Percentiles rank a stretch among this genome's conserved stretches.
Conservation (phyloP, 768 basidiomycete species). For the Suillus subalutaceus region DNA sequence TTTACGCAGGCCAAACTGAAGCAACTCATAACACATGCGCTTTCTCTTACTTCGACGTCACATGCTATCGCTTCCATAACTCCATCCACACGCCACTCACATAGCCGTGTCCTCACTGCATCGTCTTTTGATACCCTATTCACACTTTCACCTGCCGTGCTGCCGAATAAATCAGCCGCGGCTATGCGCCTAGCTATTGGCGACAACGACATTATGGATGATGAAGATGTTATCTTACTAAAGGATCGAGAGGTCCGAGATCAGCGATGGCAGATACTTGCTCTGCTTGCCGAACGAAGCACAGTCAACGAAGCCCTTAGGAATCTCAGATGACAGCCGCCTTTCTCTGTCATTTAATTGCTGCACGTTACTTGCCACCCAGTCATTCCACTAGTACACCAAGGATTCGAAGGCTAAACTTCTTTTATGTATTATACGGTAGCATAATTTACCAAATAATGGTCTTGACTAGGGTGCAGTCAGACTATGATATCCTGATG, state of each 20-base stretch:
- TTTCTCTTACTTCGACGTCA: constrained; percentile 76
- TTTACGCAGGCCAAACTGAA: constrained; percentile 72
- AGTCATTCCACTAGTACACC: neutral
- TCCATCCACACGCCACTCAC: constrained; percentile 50
- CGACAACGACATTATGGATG: constrained; percentile 48
- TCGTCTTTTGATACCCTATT: constrained; percentile 79
- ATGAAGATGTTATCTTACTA: constrained; percentile 52
- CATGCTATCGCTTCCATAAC: constrained; percentile 77
- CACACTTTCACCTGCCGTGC: constrained; percentile 71
- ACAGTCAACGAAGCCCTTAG: constrained; percentile 63
- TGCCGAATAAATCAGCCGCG: constrained; percentile 80
- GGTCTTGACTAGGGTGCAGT: neutral
- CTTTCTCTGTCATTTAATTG: neutral
- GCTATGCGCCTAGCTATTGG: constrained; percentile 70
- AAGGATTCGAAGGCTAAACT: neutral
- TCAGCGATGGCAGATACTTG: constrained; percentile 77
- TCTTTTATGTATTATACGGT: neutral
- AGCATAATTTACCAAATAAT: neutral
- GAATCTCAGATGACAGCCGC: constrained; percentile 32
- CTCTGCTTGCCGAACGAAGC: constrained; percentile 73
- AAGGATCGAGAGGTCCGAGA: constrained; percentile 69
- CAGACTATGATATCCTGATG: neutral
- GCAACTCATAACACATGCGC: constrained; percentile 78
- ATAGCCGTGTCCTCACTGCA: constrained; percentile 54
- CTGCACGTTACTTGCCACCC: neutral